Evolutionary conservation across 2,329 filamentous ascomycete genomes (phyloP).

Genomic region (Colletotrichum cuscutae): DNA sequence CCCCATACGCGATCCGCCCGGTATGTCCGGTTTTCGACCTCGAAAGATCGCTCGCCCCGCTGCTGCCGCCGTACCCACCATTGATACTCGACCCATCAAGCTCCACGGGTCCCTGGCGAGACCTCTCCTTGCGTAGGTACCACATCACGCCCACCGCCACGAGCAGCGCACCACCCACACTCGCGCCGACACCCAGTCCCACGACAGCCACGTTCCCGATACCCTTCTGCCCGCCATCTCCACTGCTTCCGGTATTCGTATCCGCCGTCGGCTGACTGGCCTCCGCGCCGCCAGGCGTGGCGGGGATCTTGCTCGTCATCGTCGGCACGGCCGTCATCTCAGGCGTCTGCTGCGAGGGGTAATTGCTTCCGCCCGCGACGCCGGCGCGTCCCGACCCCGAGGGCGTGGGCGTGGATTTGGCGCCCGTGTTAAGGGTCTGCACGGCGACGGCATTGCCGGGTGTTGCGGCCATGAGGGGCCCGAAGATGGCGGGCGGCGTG

Average conservation of each 20-base stretch:
- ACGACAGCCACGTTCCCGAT: conserved; percentile 12
- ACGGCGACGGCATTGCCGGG: conserved; percentile 27
- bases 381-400: not conserved
- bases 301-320: conserved; percentile 8
- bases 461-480: conserved; percentile 25
- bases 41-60: not conserved
- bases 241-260: not conserved
- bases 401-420: conserved; percentile 9
- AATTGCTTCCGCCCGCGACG: not conserved
- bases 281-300: not conserved
- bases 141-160: conserved; percentile 27
- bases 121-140: conserved; percentile 24
- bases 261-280: conserved; percentile 6
- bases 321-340: not conserved
- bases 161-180: conserved; percentile 22
- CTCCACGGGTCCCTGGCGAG: conserved; percentile 5
- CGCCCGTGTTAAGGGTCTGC: conserved; percentile 14
- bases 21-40: not conserved
- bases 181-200: conserved; percentile 24
- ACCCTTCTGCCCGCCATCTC: not conserved
- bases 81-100: conserved; percentile 9
- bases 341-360: not conserved
- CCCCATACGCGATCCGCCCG: conserved; percentile 15
- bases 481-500: conserved; percentile 24
- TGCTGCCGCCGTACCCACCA: not conserved